Evolutionary conservation across 495 filamentous ascomycete genomes (phyloP).

Genomic region (Penicillium dipodomyicola): DNA sequence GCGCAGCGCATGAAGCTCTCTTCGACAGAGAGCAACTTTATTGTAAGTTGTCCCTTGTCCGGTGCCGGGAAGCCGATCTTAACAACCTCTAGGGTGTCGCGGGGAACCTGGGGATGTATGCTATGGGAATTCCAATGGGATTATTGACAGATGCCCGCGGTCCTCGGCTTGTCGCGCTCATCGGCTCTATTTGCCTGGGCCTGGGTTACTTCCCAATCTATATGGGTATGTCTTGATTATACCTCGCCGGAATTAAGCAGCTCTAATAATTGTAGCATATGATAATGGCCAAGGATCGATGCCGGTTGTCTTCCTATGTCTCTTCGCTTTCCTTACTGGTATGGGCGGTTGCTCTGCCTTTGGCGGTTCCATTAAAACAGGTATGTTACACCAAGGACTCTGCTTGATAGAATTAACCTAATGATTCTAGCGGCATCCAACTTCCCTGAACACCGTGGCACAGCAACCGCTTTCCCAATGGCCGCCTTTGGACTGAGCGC

Average conservation of each 20-base stretch:
- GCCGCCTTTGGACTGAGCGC: slow-evolving; percentile 93
- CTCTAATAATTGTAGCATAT: slow-evolving; percentile 41
- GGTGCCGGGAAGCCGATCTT: slow-evolving; percentile 6
- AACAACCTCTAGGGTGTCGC: slow-evolving; percentile 59
- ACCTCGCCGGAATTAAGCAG: neutral
- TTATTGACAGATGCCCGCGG: slow-evolving; percentile 83
- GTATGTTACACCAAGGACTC: slow-evolving; percentile 29
- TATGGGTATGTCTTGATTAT: slow-evolving; percentile 43
- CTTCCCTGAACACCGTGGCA: slow-evolving; percentile 87
- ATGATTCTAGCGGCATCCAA: slow-evolving; percentile 69
- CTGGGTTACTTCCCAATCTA: slow-evolving; percentile 81
- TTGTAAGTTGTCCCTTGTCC: slow-evolving; percentile 52
- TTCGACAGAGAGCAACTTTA: slow-evolving; percentile 85
- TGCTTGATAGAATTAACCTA: neutral
- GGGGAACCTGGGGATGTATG: slow-evolving; percentile 97
- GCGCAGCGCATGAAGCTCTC: slow-evolving; percentile 80
- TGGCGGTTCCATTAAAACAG: slow-evolving; percentile 76
- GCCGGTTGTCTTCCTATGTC: slow-evolving; percentile 66
- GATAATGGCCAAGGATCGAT: slow-evolving; percentile 54
- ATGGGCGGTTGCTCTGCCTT: slow-evolving; percentile 87
- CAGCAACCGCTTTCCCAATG: slow-evolving; percentile 89
- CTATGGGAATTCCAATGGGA: slow-evolving; percentile 83
- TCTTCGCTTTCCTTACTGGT: slow-evolving; percentile 82
- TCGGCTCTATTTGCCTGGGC: slow-evolving; percentile 68
- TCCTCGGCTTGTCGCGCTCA: slow-evolving; percentile 69